Evolutionary conservation across 306 rosid species (phyloP), one percentile per base, ranked within the genome.

Genomic region (Lathyrus tuberosus): DNA sequence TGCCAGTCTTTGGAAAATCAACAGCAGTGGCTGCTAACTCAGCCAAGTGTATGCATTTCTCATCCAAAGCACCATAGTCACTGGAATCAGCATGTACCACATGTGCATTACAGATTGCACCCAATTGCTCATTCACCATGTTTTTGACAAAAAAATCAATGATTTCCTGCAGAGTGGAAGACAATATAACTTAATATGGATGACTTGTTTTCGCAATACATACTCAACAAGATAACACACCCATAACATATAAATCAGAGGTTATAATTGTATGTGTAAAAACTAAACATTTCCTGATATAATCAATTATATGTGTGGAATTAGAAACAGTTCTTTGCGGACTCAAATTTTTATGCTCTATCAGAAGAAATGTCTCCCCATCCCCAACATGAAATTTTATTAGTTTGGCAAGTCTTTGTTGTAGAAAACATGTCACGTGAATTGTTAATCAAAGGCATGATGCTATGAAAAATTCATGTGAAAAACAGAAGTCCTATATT

Each of bases 11-110:
- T 0, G 96, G 97, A 79, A 86, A 86, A 80, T 93, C 98, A 71
- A 93, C 98, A 1, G 98, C 98, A 17, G 73, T 78, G 28, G 98
- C 96, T 28, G 97, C 98, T 76, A 81, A 78, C 80, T 88, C 89
- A 7, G 98, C 96, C 76, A 93, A 77, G 62, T 5, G 43, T 16
- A 84, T 31, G 84, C 96, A 93, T 6, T 80, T 83, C 78, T 78
- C 81, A 72, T 88, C 94, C 83, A 86, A 15, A 3, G 98, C 94
- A 62, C 97, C 98, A 43, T 54, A 4, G 13, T 79, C 83, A 57
- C 96, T 90, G 54, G 17, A 40, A 82, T 93, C 98, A 69, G 96
- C 96, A 80, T 90, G 97, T 56, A 93, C 98, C 82, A 90, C 98
- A 84, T 90, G 98, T 2, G 96, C 93, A 80, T 88, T 86, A 86